A percentile compares a stretch with the other conserved stretches of the same genome.
These are phyloP conservation scores for Lophium mytilinum DNA, from an alignment of 495 filamentous ascomycete species.

Conservation along the genomic window DNA sequence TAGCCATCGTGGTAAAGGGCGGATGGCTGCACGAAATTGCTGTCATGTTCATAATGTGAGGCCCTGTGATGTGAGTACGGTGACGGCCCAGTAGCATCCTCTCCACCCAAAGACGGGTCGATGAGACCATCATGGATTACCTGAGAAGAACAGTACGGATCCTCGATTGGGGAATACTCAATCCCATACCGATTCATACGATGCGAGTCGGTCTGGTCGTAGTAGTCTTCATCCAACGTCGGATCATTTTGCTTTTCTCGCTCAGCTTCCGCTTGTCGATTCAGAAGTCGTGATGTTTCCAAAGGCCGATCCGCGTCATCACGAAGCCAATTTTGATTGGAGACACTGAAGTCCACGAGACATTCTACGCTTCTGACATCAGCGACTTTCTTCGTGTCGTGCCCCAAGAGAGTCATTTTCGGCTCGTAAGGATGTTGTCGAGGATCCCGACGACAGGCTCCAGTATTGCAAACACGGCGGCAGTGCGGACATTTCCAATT, in stretches of 20 bases:
- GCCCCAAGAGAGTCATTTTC: constrained; percentile 72
- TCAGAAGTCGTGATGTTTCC: constrained; percentile 41
- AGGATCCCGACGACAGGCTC: constrained; percentile 55
- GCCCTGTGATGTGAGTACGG: neutral
- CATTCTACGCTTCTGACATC: constrained; percentile 83
- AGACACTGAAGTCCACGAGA: constrained; percentile 73
- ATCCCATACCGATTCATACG: constrained; percentile 11
- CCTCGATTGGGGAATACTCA: constrained; percentile 16
- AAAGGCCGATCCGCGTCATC: constrained; percentile 39
- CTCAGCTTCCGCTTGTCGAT: constrained; percentile 45
- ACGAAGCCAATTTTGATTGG: constrained; percentile 73
- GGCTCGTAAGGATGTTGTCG: constrained; percentile 67
- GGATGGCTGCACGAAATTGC: constrained; percentile 26
- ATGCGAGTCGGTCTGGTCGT: constrained; percentile 18
- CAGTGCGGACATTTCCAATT: constrained; percentile 87
- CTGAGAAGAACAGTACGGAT: neutral
- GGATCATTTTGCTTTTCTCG: constrained; percentile 38
- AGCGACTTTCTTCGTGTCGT: constrained; percentile 79
- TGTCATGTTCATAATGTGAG: neutral
- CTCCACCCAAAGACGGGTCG: constrained; percentile 10
- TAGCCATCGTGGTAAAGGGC: constrained; percentile 28
- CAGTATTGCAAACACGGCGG: constrained; percentile 73
- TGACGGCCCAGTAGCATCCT: neutral
- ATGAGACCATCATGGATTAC: constrained; percentile 8
- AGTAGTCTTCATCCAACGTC: constrained; percentile 31